Evolutionary conservation across 306 rosid genomes (phyloP).

Genomic region (Rubus parviflorus): DNA sequence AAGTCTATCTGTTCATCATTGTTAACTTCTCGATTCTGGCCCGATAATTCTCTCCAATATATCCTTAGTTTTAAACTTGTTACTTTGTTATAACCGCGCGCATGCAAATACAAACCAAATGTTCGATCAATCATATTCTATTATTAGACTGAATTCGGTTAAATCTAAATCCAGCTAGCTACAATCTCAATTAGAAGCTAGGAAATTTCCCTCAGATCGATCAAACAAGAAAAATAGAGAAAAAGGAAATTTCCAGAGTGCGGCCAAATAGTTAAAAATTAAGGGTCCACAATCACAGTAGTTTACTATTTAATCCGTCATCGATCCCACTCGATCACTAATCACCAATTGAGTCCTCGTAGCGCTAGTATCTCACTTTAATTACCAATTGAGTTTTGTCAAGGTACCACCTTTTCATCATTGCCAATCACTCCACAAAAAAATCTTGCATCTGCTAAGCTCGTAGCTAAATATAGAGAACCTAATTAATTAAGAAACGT

Average conservation of each 20-base stretch:
- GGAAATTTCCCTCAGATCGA: slow-evolving; percentile 3
- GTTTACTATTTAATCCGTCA: background rate
- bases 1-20: background rate
- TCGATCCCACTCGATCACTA: background rate
- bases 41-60: too few relatives aligned
- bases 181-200: background rate
- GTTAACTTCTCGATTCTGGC: too few relatives aligned
- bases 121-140: background rate
- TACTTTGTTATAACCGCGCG: background rate
- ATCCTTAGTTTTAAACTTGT: too few relatives aligned
- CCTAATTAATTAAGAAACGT: too few relatives aligned
- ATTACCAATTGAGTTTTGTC: too few relatives aligned
- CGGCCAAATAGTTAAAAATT: background rate
- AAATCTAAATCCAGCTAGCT: background rate
- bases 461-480: too few relatives aligned
- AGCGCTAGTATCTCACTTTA: background rate
- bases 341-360: too few relatives aligned
- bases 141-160: background rate
- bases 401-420: background rate
- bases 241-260: background rate
- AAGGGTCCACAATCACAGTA: background rate
- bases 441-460: too few relatives aligned
- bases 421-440: background rate
- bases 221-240: background rate
- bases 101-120: background rate